Base-by-base conservation (phyloP, 2,329 filamentous ascomycete genomes). In the Periconia sp. region DNA sequence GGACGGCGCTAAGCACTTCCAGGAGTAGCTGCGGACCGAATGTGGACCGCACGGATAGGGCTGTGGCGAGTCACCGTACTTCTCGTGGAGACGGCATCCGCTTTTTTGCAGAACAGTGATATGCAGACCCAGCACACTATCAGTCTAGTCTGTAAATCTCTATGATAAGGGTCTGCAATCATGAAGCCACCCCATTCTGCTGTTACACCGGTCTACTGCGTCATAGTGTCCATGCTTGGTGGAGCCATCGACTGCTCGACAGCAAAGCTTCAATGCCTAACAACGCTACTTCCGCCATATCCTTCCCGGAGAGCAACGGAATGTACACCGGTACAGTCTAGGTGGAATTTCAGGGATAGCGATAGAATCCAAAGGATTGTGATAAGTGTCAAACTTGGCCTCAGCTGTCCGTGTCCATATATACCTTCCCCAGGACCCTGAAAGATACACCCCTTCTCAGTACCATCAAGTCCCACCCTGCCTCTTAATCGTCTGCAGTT, bases 331-430 rank as follows among this genome's bases (percentile, higher is more conserved):
- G 19, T 15, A 15, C 18, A 45, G 40, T 31, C 31, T 49, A 23
- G 45, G 19, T 45, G 23, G 1, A 31, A 20, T 42, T 33, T 31
- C 14, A 14, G 43, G 20, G 14, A 33, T 8, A n/a, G 5, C 19
- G 27, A 45, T 31, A 33, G 30, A 13, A 30, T 9, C 6, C 10
- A 31, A 23, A 45, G n/a, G 7, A 33, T 45, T n/a, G 33, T 20
- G 13, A 20, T 31, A 31, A 30, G 14, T 14, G 27, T 31, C n/a
- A 23, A 31, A n/a, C n/a, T 8, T 13, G 30, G 31, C 33, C 23
- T 51, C 43, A 35, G 17, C 44, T 14, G 30, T 23, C 27, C 37
- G 35, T 52, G 43, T 35, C 45, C 20, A 45, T 55, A 55, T 55
- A 55, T 55, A 55, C 35, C 53, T 6, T 44, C 44, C 49, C 45